Evolutionary conservation across 1,284 basidiomycete genomes (phyloP).

Genomic region (Tylopilus sp.): DNA sequence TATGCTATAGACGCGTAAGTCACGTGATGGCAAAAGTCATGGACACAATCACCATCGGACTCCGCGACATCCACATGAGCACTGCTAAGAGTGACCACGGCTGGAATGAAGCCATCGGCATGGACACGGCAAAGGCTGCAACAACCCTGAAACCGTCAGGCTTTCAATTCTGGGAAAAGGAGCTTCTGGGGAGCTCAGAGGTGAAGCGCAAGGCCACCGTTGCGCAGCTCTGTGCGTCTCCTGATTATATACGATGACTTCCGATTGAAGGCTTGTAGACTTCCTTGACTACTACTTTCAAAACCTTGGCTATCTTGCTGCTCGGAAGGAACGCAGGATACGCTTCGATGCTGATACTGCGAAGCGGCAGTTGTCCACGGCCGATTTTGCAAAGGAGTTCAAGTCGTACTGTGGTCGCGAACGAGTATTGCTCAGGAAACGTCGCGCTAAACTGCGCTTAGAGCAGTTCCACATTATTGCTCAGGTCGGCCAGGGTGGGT

Average conservation of each 20-base stretch:
- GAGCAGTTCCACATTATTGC: constrained; percentile 95
- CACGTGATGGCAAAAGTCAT: constrained; percentile 44
- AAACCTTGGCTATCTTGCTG: constrained; percentile 78
- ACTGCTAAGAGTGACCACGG: constrained; percentile 54
- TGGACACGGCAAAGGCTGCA: constrained; percentile 54
- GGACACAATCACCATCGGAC: constrained; percentile 51
- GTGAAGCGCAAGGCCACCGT: constrained; percentile 92
- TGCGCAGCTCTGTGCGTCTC: constrained; percentile 81
- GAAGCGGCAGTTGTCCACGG: constrained; percentile 55
- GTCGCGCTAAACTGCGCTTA: constrained; percentile 80
- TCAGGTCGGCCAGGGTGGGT: constrained; percentile 94
- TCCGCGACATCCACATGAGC: constrained; percentile 60
- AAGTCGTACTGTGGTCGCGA: constrained; percentile 89
- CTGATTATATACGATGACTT: constrained; percentile 29
- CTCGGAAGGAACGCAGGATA: constrained; percentile 75
- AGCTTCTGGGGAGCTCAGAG: constrained; percentile 76
- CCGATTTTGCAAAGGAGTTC: constrained; percentile 75
- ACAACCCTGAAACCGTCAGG: constrained; percentile 51
- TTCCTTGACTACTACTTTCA: constrained; percentile 96
- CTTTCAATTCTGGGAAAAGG: constrained; percentile 78
- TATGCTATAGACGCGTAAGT: constrained; percentile 12
- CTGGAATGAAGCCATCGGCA: constrained; percentile 52
- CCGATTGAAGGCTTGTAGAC: constrained; percentile 45
- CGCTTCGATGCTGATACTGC: constrained; percentile 82
- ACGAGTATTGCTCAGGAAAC: constrained; percentile 82